These are phyloP conservation scores for Monosporascus ibericus DNA, from an alignment of 2,329 filamentous ascomycete species.

Conservation along the genomic window DNA sequence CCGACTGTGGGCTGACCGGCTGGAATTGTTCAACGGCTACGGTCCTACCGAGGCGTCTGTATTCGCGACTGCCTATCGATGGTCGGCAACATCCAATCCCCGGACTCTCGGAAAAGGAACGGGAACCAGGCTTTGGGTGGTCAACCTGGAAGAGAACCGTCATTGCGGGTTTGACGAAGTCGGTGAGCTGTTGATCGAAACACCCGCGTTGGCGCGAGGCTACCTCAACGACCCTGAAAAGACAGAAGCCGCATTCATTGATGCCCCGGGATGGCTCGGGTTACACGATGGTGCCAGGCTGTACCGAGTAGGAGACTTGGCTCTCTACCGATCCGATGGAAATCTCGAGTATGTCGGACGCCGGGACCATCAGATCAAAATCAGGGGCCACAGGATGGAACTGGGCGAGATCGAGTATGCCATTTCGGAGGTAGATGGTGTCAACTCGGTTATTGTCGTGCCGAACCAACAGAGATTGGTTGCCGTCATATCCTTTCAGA, in stretches of 20 bases:
- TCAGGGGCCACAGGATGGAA: constrained; percentile 11
- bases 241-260: constrained; percentile 29
- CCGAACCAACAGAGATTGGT: constrained; percentile 25
- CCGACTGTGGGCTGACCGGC: constrained; percentile 7
- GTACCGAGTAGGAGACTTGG: constrained; percentile 31
- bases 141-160: neutral
- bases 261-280: neutral
- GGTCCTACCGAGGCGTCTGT: constrained; percentile 7
- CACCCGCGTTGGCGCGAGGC: constrained; percentile 28
- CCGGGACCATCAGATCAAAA: constrained; percentile 37
- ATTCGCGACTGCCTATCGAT: constrained; percentile 21
- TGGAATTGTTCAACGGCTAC: constrained; percentile 28
- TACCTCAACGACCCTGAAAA: constrained; percentile 32
- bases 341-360: constrained; percentile 32
- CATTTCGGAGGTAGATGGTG: neutral
- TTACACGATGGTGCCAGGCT: constrained; percentile 47
- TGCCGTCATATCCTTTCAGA: neutral
- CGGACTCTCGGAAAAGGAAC: neutral
- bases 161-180: constrained; percentile 18
- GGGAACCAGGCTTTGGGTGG: neutral
- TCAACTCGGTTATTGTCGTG: constrained; percentile 3
- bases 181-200: constrained; percentile 33
- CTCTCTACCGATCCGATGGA: constrained; percentile 30
- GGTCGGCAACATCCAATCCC: neutral
- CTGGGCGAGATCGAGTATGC: constrained; percentile 11